Evolutionary conservation across 2,329 filamentous ascomycete species (phyloP), one percentile per base, ranked within the genome.

Genomic region (Fusarium longipes): DNA sequence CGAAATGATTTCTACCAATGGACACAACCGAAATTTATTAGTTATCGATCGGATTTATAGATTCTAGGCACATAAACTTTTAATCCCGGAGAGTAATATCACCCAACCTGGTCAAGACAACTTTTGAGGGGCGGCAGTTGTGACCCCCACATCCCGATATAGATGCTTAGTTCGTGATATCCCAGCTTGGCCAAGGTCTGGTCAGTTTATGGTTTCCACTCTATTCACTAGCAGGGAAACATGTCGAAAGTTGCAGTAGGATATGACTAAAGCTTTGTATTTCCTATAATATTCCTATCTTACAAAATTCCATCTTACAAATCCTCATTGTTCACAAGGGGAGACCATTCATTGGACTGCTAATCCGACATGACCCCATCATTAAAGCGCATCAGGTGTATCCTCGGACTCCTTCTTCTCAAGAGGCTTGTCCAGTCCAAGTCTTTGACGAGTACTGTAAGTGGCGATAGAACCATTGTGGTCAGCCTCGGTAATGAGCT

Each of bases 381-480:
- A 1, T 15, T 11, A 61, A 5, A 61, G 8, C 0, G 24, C 8
- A 11, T 61, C 56, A 2, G 56, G 17, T 2, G 25, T 24, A 5
- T 65, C 57, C 30, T 70, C 67, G 0, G 18, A 22, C 38, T 66
- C 63, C 44, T 70, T 67, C 12, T 59, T 65, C 9, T 57, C 61
- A 6, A 70, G 65, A 15, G 69, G 69, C 36, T 60, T 50, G n/a
- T 71, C 69, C 2, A 71, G 49, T 4, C 68, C 68, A 5, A 71
- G 57, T 0, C 69, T 54, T 25, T 67, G 59, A 0, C 66, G 55
- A 5, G 69, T 71, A 11, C n/a, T 68, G 3, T 71, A 71, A 0
- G 53, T 59, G 8, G 63, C 63, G 6, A 65, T 70, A 0, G 42
- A 27, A 0, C 54, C 63, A 6, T 44, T 54, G 1, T 51, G 25